Base-by-base conservation (phyloP, 352 stramenopile genomes). In the Globisporangium polare region DNA sequence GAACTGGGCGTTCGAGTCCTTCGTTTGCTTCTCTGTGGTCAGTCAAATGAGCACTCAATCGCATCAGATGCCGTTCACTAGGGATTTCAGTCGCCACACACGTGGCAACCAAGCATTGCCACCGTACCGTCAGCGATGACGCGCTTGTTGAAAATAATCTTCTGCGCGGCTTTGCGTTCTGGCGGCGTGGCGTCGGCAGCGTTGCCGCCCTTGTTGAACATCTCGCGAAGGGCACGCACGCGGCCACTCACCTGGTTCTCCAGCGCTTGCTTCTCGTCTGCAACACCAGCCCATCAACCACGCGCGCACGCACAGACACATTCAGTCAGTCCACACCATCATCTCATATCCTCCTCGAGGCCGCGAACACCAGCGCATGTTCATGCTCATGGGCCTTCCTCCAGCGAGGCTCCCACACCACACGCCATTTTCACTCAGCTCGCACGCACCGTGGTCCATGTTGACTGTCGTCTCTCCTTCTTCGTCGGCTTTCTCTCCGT, bases 151-250 rank as follows among this genome's bases (percentile, higher is more conserved):
- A 75, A 63, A 24, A 64, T 58, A 4, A 64, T 53, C 18, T 60
- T 62, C 20, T 50, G 39, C 42, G 37, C 43, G 3, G 29, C 37
- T 20, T 35, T 58, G n/a, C 53, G 41, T 42, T 58, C 55, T 6
- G 71, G 57, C 20, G 63, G 27, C 12, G 53, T 42, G 18, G 47
- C 47, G 15, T 65, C 62, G 29, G 73, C 61, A 12, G 5, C 22
- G 10, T 59, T 31, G 0, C 64, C 57, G 26, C 73, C 73, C 52
- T 85, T 85, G 65, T 83, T 85, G 68, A 90, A 90, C 80, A 86
- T 90, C 49, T 68, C 75, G 52, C 80, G 80, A 47, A 90, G 59
- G 53, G 81, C 86, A 43, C 71, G 69, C 29, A 88, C 78, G 52
- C 80, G 77, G 46, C 78, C 80, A 53, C 72, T 69, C 35, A 74